Evolutionary conservation across 306 rosid genomes (phyloP), one percentile per base, ranked within the genome.

Genomic region (Pueraria montana): DNA sequence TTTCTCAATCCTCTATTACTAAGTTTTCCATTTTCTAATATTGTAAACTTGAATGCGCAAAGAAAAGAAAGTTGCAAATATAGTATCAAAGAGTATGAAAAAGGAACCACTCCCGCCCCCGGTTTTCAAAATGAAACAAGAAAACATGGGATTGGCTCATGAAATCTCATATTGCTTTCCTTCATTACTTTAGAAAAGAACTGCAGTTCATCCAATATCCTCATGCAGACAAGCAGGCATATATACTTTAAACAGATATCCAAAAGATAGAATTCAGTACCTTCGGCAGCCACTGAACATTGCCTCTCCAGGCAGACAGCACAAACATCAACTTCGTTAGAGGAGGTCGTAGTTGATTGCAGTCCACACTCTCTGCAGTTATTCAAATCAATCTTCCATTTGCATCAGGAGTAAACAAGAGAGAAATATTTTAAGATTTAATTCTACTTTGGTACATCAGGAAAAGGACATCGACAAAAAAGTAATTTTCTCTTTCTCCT

Each of bases 301-400:
- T 89, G 83, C 89, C 94, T 96, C 90, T 96, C 99, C 56, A 96
- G 84, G 88, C 98, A 96, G 76, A 96, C 97, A 73, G 99, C 98
- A 74, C 99, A 96, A 26, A 74, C 78, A 73, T 96, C 98, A 76
- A 82, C 79, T 48, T 94, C 98, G 16, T 89, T 90, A 6, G 92
- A 65, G 40, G 96, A 72, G 75, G 88, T 49, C 63, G 91, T 61
- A 68, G 89, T 64, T 11, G 95, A 85, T 86, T 92, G 95, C 80
- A 91, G 86, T 76, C 97, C 97, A 78, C 86, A 88, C 65, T 96
- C 99, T 84, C 99, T 94, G 94, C 89, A 87, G 79, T 85, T 56
- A 86, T 78, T 82, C 62, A 85, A 78, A 40, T 40, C 43, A 42
- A 68, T 46, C 61, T 84, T 85, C 64, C 49, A 84, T 43, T 84